Base-by-base conservation (phyloP, 225 moss, liverwort and hornwort genomes). In the Marchantia polymorpha region DNA sequence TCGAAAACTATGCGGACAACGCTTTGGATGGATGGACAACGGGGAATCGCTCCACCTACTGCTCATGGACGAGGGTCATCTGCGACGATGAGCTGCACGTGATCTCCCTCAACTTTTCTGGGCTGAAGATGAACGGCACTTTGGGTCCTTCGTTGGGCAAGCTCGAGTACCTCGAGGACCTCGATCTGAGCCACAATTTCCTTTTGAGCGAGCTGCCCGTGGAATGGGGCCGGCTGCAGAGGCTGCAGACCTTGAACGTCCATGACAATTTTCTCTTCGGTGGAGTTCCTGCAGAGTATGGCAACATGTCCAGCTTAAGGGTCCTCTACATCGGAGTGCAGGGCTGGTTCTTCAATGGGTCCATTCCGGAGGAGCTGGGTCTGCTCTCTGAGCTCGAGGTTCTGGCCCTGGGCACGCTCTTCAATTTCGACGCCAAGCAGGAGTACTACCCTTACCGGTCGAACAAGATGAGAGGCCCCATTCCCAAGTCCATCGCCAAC, bases 21-120 rank as follows among this genome's bases (percentile, higher is more conserved):
- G 72, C 72, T 52, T 72, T 72, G 72, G 72, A 72, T 72, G 72
- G 50, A n/a, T 72, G 72, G 72, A 72, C 8, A 3, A 10, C 50
- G 31, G 50, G 71, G 10, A 47, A 50, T 39, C 46, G 30, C 46
- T 71, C 71, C 19, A 71, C 19, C 52, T 52, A 50, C 52, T 72
- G 72, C 25, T 72, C 51, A 51, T 72, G 72, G 72, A 72, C 72
- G 17, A 16, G 50, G 72, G 52, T 72, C 48, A 72, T 22, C 12
- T 72, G 72, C 39, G n/a, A 72, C 30, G 67, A 67, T 30, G 30
- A 67, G 31, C 67, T 67, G 5, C 67, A 31, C 16, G 67, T 67
- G 8, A 17, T 67, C 29, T 67, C 67, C 14, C 29, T 67, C 67
- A 67, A 39, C 13, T 67, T 67, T 5, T 15, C 67, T 29, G 67